Evolutionary conservation across 257 asterid genomes (phyloP).

Genomic region (Coffea canephora): DNA sequence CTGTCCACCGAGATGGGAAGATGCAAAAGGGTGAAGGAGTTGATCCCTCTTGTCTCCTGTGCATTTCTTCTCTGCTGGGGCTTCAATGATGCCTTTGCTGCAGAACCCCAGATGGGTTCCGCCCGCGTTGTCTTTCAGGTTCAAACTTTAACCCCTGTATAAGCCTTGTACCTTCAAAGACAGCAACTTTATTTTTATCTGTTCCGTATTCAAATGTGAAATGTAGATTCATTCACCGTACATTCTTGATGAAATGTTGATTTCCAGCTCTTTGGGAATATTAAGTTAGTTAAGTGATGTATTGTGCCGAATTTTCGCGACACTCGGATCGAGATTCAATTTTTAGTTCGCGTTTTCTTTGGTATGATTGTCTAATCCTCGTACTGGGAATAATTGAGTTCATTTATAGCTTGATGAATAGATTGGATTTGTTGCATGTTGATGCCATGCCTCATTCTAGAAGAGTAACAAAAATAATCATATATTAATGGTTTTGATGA

Average conservation of each 20-base stretch:
- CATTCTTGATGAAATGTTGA: background rate
- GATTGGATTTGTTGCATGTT: background rate
- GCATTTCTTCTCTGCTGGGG: constrained; percentile 16
- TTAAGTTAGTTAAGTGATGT: background rate
- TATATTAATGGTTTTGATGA: background rate
- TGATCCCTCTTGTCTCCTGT: constrained; percentile 5
- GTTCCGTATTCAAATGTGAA: background rate
- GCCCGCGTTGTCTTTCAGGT: constrained; percentile 42
- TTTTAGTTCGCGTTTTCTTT: background rate
- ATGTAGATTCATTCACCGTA: background rate
- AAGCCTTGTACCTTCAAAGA: background rate
- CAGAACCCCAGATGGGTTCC: constrained; percentile 34
- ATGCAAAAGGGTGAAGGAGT: constrained; percentile 6
- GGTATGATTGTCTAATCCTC: background rate
- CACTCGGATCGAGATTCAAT: background rate
- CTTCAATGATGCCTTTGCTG: constrained; percentile 14
- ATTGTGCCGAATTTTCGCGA: background rate
- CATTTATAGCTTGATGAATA: background rate
- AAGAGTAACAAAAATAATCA: background rate
- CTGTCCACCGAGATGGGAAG: constrained; percentile 12
- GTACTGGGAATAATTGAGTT: background rate
- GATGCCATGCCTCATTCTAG: background rate
- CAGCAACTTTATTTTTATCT: background rate
- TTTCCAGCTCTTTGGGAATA: background rate
- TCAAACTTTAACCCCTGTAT: background rate